Percentiles rank a stretch among this genome's conserved stretches.
Evolutionary conservation across 1,139 yeast genomes (phyloP).

Genomic region (Yamadazyma mexicana): DNA sequence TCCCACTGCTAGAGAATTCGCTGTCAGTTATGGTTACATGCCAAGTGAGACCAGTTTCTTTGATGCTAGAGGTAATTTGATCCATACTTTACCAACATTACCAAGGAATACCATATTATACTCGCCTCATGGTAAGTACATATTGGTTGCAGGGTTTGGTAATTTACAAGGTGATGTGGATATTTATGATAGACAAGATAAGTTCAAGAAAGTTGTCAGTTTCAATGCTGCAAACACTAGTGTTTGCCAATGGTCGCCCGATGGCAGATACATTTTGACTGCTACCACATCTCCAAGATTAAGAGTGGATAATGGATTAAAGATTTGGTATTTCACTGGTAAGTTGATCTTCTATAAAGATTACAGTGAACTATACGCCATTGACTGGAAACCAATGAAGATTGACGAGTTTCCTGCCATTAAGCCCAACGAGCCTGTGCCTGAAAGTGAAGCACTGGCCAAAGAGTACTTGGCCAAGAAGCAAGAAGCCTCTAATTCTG

Average conservation of each 20-base stretch:
- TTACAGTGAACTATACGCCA: slow-evolving; percentile 75
- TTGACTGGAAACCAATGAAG: slow-evolving; percentile 85
- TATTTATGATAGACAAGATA: slow-evolving; percentile 88
- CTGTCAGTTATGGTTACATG: slow-evolving; percentile 96
- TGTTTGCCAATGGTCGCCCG: slow-evolving; percentile 98
- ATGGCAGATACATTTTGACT: slow-evolving; percentile 87
- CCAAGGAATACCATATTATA: slow-evolving; percentile 88
- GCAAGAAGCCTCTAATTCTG: slow-evolving; percentile 35
- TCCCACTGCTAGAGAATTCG: slow-evolving; percentile 94
- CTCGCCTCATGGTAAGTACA: slow-evolving; percentile 91
- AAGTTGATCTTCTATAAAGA: slow-evolving; percentile 75
- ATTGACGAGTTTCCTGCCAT: slow-evolving; percentile 60
- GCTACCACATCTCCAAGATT: slow-evolving; percentile 97
- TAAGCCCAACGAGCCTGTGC: slow-evolving; percentile 52
- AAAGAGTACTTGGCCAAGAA: slow-evolving; percentile 53
- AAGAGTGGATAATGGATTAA: slow-evolving; percentile 93
- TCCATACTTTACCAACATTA: slow-evolving; percentile 80
- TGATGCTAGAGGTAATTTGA: slow-evolving; percentile 89
- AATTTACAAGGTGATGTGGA: slow-evolving; percentile 97
- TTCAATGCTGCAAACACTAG: slow-evolving; percentile 94
- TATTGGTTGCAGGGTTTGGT: slow-evolving; percentile 96
- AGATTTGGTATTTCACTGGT: slow-evolving; percentile 92
- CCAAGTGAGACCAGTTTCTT: slow-evolving; percentile 95
- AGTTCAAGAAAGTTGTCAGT: slow-evolving; percentile 74
- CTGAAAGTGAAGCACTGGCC: slow-evolving; percentile 70